A percentile compares a stretch with the other conserved stretches of the same genome.
phyloP scores from a whole-genome alignment of 2,329 filamentous ascomycete species.

The Trichoderma simmonsii region DNA sequence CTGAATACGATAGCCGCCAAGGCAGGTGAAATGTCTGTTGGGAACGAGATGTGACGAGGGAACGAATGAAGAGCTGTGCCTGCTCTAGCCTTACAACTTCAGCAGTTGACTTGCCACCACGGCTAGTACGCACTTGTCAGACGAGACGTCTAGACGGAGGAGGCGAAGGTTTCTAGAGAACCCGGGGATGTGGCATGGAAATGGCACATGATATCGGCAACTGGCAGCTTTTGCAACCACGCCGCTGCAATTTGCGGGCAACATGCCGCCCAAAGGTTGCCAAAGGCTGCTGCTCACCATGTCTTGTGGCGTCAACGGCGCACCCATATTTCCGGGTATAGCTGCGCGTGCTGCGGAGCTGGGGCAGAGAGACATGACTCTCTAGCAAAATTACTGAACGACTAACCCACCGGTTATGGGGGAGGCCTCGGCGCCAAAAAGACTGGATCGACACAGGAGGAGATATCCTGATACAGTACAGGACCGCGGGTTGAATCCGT shows the following conservation, averaged over 20 bases:
- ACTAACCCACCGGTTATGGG: constrained; percentile 1
- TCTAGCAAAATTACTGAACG: neutral
- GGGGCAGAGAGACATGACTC: constrained; percentile 3
- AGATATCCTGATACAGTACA: neutral
- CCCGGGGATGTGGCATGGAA: neutral
- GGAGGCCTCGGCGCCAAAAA: neutral
- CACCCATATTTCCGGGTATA: neutral
- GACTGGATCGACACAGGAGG: neutral
- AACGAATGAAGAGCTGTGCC: neutral
- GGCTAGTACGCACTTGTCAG: neutral
- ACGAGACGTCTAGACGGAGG: neutral
- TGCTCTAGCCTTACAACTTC: neutral
- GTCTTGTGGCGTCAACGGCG: constrained; percentile 17
- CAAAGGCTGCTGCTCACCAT: neutral
- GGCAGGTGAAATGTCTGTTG: neutral
- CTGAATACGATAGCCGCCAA: constrained; percentile 7
- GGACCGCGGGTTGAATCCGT: neutral
- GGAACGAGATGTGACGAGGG: neutral
- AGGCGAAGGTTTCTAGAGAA: neutral
- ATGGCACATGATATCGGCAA: constrained; percentile 12
- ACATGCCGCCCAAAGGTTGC: neutral
- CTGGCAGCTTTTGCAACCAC: constrained; percentile 1
- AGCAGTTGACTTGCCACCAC: neutral
- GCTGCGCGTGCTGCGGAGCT: constrained; percentile 5
- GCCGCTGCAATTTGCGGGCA: neutral